phyloP scores from a whole-genome alignment of 1,284 basidiomycete genomes.

The Trichosporon sp. region DNA sequence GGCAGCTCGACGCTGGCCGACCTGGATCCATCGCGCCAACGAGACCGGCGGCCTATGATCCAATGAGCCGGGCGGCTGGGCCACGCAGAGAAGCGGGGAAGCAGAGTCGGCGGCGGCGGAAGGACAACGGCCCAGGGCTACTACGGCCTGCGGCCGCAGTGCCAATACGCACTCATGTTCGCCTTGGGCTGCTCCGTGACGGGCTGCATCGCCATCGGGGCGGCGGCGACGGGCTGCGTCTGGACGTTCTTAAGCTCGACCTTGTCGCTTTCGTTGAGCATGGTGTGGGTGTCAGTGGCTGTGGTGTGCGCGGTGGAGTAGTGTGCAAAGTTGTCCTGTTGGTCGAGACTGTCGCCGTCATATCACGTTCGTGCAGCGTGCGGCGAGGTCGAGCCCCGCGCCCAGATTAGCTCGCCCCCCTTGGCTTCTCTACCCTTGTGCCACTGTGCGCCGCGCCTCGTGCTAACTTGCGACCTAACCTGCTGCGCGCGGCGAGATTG shows the following conservation, averaged over 20 bases:
- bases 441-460: neutral
- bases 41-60: too few species aligned
- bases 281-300: neutral
- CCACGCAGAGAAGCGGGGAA: too few species aligned
- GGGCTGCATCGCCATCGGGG: neutral
- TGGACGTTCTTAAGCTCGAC: neutral
- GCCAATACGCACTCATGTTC: neutral
- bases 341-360: too few species aligned
- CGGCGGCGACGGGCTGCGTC: neutral
- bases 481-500: neutral
- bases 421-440: too few species aligned
- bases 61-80: too few species aligned
- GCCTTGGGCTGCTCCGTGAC: neutral
- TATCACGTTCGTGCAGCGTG: neutral
- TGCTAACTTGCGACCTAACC: neutral
- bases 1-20: too few species aligned
- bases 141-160: too few species aligned
- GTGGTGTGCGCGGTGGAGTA: neutral
- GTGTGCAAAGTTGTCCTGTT: neutral
- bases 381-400: too few species aligned
- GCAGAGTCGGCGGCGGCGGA: too few species aligned
- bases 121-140: too few species aligned
- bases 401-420: neutral
- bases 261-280: neutral
- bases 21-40: too few species aligned